phyloP scores from a whole-genome alignment of 2,329 filamentous ascomycete genomes.

The Alternaria triticimaculans region DNA sequence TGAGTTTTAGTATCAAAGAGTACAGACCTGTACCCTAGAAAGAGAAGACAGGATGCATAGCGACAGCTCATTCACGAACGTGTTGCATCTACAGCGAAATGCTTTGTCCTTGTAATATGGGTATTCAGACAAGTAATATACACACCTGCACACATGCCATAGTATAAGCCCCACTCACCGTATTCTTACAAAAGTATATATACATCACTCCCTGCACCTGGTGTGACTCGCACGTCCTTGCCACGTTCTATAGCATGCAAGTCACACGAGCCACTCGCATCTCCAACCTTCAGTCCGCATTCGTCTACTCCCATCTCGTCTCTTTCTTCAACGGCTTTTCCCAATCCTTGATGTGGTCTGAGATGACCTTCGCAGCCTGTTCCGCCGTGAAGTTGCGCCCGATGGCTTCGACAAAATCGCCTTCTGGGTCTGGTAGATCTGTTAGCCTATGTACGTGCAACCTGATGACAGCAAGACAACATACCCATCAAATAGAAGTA shows the following conservation, averaged over 20 bases:
- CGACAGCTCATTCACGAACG: background rate
- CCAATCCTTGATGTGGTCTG: conserved; percentile 85
- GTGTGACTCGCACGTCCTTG: background rate
- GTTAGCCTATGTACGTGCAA: conserved; percentile 20
- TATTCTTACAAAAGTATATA: conserved; percentile 6
- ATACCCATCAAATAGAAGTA: conserved; percentile 97
- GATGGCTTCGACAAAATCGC: conserved; percentile 96
- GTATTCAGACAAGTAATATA: background rate
- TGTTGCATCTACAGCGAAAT: background rate
- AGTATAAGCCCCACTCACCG: background rate
- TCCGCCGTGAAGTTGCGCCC: conserved; percentile 93
- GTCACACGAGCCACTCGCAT: background rate
- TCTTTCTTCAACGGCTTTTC: conserved; percentile 62
- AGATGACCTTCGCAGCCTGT: conserved; percentile 81
- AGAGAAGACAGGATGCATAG: background rate
- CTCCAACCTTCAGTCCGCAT: background rate
- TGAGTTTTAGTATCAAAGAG: too few relatives aligned
- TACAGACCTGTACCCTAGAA: too few relatives aligned
- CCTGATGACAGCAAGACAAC: conserved; percentile 30
- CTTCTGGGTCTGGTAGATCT: conserved; percentile 77
- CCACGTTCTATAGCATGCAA: background rate
- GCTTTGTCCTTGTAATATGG: background rate
- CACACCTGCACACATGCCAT: background rate
- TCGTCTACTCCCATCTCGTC: conserved; percentile 35
- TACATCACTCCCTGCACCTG: background rate